These are phyloP conservation scores for Xylogone sp. DNA, from an alignment of 2,329 filamentous ascomycete species.

Conservation along the genomic window DNA sequence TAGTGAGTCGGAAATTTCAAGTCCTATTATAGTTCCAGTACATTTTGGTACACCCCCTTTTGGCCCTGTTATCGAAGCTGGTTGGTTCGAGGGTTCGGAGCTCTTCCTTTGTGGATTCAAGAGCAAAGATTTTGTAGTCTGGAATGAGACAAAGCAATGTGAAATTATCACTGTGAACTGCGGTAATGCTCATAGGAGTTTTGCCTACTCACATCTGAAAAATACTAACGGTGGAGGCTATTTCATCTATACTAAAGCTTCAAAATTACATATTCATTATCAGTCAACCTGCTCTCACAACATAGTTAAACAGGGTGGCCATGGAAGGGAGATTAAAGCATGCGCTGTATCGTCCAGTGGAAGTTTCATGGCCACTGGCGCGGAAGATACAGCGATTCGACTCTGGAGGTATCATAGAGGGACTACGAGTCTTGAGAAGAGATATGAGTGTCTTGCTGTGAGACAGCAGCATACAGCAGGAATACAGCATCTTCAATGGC, in stretches of 20 bases:
- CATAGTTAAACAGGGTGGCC: slow-evolving; percentile 63
- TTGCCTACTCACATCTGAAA: slow-evolving; percentile 44
- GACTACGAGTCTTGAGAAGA: slow-evolving; percentile 4
- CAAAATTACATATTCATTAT: slow-evolving; percentile 41
- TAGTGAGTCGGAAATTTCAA: slow-evolving; percentile 10
- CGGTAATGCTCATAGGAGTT: slow-evolving; percentile 79
- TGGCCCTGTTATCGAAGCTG: slow-evolving; percentile 71
- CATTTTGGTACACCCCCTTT: slow-evolving; percentile 70
- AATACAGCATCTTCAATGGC: slow-evolving; percentile 69
- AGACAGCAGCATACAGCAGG: slow-evolving; percentile 79
- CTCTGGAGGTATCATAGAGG: slow-evolving; percentile 53
- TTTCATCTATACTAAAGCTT: slow-evolving; percentile 74
- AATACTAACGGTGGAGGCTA: slow-evolving; percentile 35
- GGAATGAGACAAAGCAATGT: slow-evolving; percentile 68
- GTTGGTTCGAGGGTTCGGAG: slow-evolving; percentile 54
- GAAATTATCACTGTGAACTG: slow-evolving; percentile 74
- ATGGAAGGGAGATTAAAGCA: slow-evolving; percentile 82
- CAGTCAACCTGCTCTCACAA: slow-evolving; percentile 37
- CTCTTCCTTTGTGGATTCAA: slow-evolving; percentile 79
- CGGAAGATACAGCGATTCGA: slow-evolving; percentile 71
- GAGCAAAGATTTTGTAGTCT: slow-evolving; percentile 74
- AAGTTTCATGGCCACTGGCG: slow-evolving; percentile 59
- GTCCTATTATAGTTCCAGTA: slow-evolving; percentile 41
- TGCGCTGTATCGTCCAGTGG: slow-evolving; percentile 41
- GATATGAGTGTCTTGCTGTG: slow-evolving; percentile 50